Percentiles rank a stretch among this genome's conserved stretches.
These are phyloP conservation scores for Colletotrichum destructivum DNA, from an alignment of 2,329 filamentous ascomycete genomes.

Conservation along the genomic window DNA sequence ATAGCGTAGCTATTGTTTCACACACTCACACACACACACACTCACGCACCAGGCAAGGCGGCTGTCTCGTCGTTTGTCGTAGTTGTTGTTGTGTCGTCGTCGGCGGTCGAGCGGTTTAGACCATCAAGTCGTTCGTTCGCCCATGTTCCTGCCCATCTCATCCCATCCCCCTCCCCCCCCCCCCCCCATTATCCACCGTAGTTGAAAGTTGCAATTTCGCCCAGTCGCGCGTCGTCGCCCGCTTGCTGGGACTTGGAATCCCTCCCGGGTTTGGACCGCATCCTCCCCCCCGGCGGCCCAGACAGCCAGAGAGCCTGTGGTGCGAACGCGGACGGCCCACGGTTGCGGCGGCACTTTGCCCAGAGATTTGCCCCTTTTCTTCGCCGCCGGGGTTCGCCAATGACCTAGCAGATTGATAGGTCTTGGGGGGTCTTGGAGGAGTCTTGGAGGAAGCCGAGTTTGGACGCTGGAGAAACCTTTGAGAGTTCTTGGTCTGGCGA, in stretches of 20 bases:
- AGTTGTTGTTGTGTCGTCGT: too few relatives aligned
- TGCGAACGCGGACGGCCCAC: constrained; percentile 4
- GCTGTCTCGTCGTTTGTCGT: too few relatives aligned
- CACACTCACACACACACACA: too few relatives aligned
- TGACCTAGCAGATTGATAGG: not conserved
- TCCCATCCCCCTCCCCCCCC: too few relatives aligned
- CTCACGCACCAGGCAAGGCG: too few relatives aligned
- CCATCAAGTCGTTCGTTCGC: too few relatives aligned
- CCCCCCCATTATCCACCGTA: constrained; percentile 8
- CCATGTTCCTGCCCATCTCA: not conserved
- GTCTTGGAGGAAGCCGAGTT: not conserved
- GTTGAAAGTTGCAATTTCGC: not conserved
- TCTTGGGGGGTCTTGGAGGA: too few relatives aligned
- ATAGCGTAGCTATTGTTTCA: too few relatives aligned
- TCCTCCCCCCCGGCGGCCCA: not conserved
- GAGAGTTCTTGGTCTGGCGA: constrained; percentile 14
- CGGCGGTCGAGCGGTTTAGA: too few relatives aligned
- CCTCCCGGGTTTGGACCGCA: constrained; percentile 8
- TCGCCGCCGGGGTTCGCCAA: not conserved
- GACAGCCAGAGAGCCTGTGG: not conserved
- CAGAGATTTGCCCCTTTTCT: constrained; percentile 14
- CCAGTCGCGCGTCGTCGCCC: not conserved
- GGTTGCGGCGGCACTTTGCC: constrained; percentile 32
- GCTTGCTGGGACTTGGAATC: constrained; percentile 5
- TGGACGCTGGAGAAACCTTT: constrained; percentile 16